Conservation (phyloP, 1,284 basidiomycete species). For the Earliella scabrosa region DNA sequence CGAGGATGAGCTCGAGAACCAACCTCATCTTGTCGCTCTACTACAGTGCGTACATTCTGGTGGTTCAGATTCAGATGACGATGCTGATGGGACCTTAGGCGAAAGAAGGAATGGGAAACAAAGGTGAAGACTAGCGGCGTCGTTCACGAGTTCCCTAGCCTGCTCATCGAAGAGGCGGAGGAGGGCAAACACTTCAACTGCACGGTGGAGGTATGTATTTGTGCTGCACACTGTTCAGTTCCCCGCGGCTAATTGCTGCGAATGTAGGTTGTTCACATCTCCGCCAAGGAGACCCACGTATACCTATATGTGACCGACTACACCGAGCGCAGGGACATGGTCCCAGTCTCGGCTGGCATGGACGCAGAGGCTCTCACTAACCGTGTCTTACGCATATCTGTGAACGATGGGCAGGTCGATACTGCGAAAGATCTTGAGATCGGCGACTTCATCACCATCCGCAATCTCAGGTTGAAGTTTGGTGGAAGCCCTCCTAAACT, state of each 20-base stretch:
- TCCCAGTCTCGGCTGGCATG: conserved; percentile 29
- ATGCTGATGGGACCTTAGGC: conserved; percentile 42
- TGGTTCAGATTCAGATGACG: background rate
- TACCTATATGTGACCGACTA: conserved; percentile 71
- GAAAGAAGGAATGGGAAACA: conserved; percentile 55
- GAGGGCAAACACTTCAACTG: conserved; percentile 54
- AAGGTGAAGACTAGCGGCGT: conserved; percentile 29
- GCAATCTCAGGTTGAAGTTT: conserved; percentile 53
- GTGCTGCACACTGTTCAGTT: background rate
- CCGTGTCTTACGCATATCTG: conserved; percentile 56
- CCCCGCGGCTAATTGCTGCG: too few relatives aligned
- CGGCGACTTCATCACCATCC: conserved; percentile 52
- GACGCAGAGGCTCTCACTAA: conserved; percentile 39
- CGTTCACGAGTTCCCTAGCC: conserved; percentile 45
- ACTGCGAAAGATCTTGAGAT: conserved; percentile 42
- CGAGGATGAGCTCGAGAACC: conserved; percentile 40
- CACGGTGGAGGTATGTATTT: conserved; percentile 58
- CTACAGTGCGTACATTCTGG: conserved; percentile 48
- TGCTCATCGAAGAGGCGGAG: conserved; percentile 49
- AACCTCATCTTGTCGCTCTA: conserved; percentile 49
- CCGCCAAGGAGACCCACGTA: conserved; percentile 36
- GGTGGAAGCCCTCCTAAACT: conserved; percentile 33
- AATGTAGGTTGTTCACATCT: conserved; percentile 54
- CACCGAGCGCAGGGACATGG: conserved; percentile 52
- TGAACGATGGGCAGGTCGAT: conserved; percentile 53